Evolutionary conservation across 1,284 basidiomycete species (phyloP).

Genomic region (Paramarasmius palmivorus): DNA sequence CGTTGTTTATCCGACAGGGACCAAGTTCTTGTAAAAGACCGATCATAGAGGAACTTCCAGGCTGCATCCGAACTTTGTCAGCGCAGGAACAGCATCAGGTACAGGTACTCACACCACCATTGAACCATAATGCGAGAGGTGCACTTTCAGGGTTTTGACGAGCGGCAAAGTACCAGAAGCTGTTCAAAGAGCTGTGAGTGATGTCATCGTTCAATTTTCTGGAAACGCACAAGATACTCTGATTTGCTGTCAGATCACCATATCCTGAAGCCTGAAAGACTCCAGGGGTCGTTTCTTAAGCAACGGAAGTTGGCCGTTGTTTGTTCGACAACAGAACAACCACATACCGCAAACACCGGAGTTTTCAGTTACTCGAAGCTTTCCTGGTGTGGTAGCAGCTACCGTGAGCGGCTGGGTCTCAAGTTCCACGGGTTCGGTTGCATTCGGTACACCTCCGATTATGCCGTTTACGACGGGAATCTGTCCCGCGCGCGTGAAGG

Average conservation of each 20-base stretch:
- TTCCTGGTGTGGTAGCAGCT: slow-evolving; percentile 32
- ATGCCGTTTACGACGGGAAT: slow-evolving; percentile 30
- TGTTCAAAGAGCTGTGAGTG: slow-evolving; percentile 20
- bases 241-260: slow-evolving; percentile 37
- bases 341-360: slow-evolving; percentile 35
- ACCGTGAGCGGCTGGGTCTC: slow-evolving; percentile 5
- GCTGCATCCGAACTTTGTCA: slow-evolving; percentile 27
- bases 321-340: neutral
- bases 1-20: slow-evolving; percentile 62
- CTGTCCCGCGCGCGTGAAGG: slow-evolving; percentile 19
- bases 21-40: slow-evolving; percentile 68
- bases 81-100: neutral
- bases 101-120: slow-evolving; percentile 52
- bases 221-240: slow-evolving; percentile 41
- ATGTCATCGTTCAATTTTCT: neutral
- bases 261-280: slow-evolving; percentile 47
- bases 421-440: neutral
- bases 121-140: slow-evolving; percentile 65
- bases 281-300: slow-evolving; percentile 37
- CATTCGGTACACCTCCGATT: slow-evolving; percentile 26
- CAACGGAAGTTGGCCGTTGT: neutral
- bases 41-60: slow-evolving; percentile 68
- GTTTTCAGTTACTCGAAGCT: slow-evolving; percentile 40
- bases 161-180: slow-evolving; percentile 72
- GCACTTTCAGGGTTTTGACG: slow-evolving; percentile 56